Evolutionary conservation across 2,329 filamentous ascomycete species (phyloP), one percentile per base, ranked within the genome.

Genomic region (Penicillium polonicum): DNA sequence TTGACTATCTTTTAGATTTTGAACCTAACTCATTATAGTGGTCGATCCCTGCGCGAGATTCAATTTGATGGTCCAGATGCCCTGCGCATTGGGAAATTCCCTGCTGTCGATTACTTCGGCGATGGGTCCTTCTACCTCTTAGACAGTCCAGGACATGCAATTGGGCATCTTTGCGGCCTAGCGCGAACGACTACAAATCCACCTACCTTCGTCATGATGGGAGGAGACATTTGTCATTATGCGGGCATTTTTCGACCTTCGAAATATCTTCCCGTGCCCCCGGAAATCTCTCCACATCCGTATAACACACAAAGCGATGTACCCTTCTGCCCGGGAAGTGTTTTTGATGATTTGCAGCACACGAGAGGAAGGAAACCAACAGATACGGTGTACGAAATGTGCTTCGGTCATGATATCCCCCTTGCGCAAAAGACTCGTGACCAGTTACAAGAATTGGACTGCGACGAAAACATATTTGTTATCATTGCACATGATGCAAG

Each of bases 111-210:
- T 65, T 85, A 79, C 64, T 85, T 84, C 55, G 78, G 78, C 3
- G 83, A 86, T 64, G 83, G 82, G 0, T 78, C 73, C 23, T 83
- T 86, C 61, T 85, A 84, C 64, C 72, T 85, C 2, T 73, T 85
- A 52, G 60, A 65, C 35, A 56, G 29, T 2, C 69, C 70, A 2
- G 71, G 71, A 2, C 70, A 73, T 48, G 55, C 58, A 31, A 27
- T 46, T 12, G 67, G 64, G 2, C 66, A 70, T 52, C 49, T 70
- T 10, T 62, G 58, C 41, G 61, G 55, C 13, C 60, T 70, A 2
- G 65, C 59, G 3, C 59, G 68, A 17, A 61, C 59, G 0, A 67
- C 65, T n/a, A 42, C 58, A 15, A 35, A 41, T 4, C 10, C 29
- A 5, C 29, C 29, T 13, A 31, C 42, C 10, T 73, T 72, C 36